phyloP scores from a whole-genome alignment of 441 rosid species.

The Hura crepitans region DNA sequence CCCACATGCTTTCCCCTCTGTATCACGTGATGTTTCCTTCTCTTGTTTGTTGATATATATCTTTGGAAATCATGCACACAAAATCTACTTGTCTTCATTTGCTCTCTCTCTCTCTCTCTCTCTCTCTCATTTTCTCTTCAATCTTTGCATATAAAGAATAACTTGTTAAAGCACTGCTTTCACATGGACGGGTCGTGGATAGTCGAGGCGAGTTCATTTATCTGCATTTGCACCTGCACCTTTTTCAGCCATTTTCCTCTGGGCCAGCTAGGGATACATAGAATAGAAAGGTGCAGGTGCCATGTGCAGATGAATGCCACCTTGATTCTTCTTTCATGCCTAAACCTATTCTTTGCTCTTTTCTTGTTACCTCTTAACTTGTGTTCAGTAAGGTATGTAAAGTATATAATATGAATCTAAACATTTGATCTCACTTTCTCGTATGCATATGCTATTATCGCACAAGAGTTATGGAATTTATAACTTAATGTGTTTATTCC shows the following conservation, averaged over 20 bases:
- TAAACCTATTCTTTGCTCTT: no score
- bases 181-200: no score
- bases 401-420: no score
- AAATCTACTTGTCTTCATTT: background rate
- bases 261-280: background rate
- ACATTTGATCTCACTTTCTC: no score
- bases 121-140: background rate
- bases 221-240: constrained; percentile 69
- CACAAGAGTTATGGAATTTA: no score
- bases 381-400: no score
- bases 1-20: constrained; percentile 21
- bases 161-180: background rate
- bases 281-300: constrained; percentile 32
- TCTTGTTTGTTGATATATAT: background rate
- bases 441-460: no score
- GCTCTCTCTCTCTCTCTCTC: background rate
- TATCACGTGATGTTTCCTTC: constrained; percentile 25
- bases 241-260: background rate
- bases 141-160: background rate
- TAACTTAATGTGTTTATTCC: no score
- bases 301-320: constrained; percentile 37
- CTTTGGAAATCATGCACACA: background rate
- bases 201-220: constrained; percentile 27
- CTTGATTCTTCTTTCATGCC: constrained; percentile 20
- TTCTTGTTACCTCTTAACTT: no score